Evolutionary conservation across 257 asterid genomes (phyloP), one percentile per base, ranked within the genome.

Genomic region (Misopates orontium): DNA sequence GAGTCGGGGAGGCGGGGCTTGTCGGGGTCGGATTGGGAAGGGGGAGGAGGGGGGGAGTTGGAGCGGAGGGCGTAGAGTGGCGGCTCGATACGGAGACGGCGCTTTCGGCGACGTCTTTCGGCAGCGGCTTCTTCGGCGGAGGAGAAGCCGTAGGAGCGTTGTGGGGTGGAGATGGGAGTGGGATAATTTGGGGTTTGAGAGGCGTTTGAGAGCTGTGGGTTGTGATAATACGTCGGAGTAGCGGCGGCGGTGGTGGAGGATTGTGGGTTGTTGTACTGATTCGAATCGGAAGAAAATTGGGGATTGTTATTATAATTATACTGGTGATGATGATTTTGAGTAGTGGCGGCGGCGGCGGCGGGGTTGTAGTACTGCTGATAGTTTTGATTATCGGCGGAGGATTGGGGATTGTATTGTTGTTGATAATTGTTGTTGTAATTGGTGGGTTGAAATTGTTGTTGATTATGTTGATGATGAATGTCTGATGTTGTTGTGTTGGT

Each of bases 91-190:
- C 98, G 85, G 54, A 87, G 91, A 14, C 91, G 80, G 49, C 98
- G 85, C 87, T 92, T 92, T 22, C 91, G 71, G 36, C 88, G 93
- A 50, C 98, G 95, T 68, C 97, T 94, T 39, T 89, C 90, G 0
- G 98, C 96, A 0, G 96, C 96, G 16, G 97, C 98, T 63, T 89
- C 97, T 71, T 92, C 98, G 0, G 98, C 96, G 2, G 93, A 82
- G 32, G 87, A 72, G 77, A 87, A 89, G 17, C 97, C 89, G 40
- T 65, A 80, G 3, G 93, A 81, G 40, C 83, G 77, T 28, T 67
- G 75, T 15, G 71, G 66, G 39, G 21, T 63, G 16, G 31, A 24
- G 20, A 20, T 44, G 61, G 50, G 32, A 62, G 21, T n/a, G 18
- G 51, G 17, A 25, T 9, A 10, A 19, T 24, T 17, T 10, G 16